Percentiles rank a stretch among this genome's conserved stretches.
phyloP scores from a whole-genome alignment of 371 early-diverging fungal genomes.

The Rhizopus microsporus region DNA sequence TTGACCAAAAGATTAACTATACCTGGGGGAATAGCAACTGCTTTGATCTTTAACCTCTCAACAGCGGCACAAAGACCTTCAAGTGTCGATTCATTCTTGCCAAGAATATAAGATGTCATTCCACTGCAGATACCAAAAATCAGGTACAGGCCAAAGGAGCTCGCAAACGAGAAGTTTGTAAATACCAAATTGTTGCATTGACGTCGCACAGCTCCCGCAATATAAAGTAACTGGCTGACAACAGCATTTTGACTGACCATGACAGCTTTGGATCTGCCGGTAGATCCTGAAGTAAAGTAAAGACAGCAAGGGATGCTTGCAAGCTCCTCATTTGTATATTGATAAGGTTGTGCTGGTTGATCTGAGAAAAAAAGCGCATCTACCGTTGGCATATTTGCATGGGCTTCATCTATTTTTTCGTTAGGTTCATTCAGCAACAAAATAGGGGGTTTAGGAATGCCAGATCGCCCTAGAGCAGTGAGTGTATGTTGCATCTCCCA shows the following conservation, averaged over 20 bases:
- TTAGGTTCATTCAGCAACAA: constrained; percentile 50
- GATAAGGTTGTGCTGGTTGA: constrained; percentile 5
- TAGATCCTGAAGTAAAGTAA: constrained; percentile 37
- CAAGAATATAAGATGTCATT: too few relatives aligned
- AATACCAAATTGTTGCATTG: not conserved
- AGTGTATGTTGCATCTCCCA: constrained; percentile 40
- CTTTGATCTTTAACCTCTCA: constrained; percentile 58
- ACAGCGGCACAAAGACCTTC: constrained; percentile 51
- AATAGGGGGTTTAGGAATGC: constrained; percentile 46
- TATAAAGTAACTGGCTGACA: not conserved
- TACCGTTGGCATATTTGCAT: constrained; percentile 27
- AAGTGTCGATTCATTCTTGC: constrained; percentile 33
- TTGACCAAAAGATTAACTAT: constrained; percentile 49
- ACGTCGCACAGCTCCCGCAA: too few relatives aligned
- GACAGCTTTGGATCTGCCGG: constrained; percentile 31
- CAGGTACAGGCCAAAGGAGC: not conserved
- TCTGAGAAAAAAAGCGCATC: constrained; percentile 8
- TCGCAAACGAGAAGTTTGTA: constrained; percentile 19
- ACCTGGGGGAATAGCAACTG: constrained; percentile 67
- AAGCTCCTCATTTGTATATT: constrained; percentile 16
- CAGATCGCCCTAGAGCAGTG: constrained; percentile 32
- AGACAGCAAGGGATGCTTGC: constrained; percentile 10
- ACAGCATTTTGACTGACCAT: constrained; percentile 8
- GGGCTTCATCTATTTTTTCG: constrained; percentile 3
- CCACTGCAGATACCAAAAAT: too few relatives aligned